Percentiles rank a stretch among this genome's conserved stretches.
Evolutionary conservation across 495 filamentous ascomycete species (phyloP).

Genomic region (Astrothelium macrocarpum): DNA sequence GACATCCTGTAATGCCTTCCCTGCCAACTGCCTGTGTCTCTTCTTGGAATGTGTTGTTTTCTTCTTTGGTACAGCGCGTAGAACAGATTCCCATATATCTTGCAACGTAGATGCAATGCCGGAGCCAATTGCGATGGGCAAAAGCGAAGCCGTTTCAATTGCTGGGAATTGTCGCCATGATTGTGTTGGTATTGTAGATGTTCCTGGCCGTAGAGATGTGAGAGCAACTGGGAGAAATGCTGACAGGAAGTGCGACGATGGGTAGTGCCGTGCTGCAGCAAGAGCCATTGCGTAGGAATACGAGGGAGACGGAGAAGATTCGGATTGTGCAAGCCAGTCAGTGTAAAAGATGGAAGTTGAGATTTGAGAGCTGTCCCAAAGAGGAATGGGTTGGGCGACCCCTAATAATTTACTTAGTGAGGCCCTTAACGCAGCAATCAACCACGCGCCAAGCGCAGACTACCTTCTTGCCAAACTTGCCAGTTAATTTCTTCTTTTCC

Average conservation of each 20-base stretch:
- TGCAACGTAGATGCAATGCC: slow-evolving; percentile 47
- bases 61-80: slow-evolving; percentile 94
- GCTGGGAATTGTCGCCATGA: slow-evolving; percentile 14
- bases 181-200: slow-evolving; percentile 17
- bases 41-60: slow-evolving; percentile 98
- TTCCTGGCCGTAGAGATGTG: slow-evolving; percentile 23
- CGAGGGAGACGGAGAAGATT: not conserved
- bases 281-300: slow-evolving; percentile 18
- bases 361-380: not conserved
- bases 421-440: too few species aligned
- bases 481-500: not conserved
- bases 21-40: slow-evolving; percentile 83
- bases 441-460: not conserved
- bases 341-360: not conserved
- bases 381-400: too few species aligned
- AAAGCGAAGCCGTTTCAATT: slow-evolving; percentile 10
- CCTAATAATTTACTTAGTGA: too few species aligned
- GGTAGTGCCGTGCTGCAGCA: slow-evolving; percentile 19
- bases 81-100: slow-evolving; percentile 83
- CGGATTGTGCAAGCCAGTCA: not conserved
- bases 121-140: slow-evolving; percentile 21
- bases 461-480: not conserved
- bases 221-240: slow-evolving; percentile 29
- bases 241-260: slow-evolving; percentile 21
- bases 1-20: slow-evolving; percentile 86